Evolutionary conservation across 164 flowering plant species (phyloP), one percentile per base, ranked within the genome.

Genomic region (Euptelea pleiosperma): DNA sequence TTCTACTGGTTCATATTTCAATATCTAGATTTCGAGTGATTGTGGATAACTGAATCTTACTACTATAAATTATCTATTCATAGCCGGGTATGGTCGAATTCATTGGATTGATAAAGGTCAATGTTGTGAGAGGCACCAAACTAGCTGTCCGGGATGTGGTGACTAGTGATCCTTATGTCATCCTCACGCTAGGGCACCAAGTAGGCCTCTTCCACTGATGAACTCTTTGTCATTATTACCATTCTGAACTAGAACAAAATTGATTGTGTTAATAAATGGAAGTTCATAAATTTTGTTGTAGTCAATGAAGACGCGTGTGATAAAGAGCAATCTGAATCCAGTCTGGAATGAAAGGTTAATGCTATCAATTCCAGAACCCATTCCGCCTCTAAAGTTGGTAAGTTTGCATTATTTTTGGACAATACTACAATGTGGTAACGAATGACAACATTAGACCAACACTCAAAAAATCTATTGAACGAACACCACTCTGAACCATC

Each of bases 61-160:
- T 52, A 29, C 34, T 43, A 39, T 22, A 22, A n/a, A 25, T 52
- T 37, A 52, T 40, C n/a, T 51, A 47, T 69, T 53, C 68, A 63
- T 65, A 92, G 96, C 85, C 84, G 50, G 96, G 97, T 30, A 93
- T 93, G 98, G 73, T 87, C 15, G 98, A 90, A 66, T 93, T 90
- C 67, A 75, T 87, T 39, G 98, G 98, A 28, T 60, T 93, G 77
- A 78, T 93, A 57, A 90, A 87, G 75, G 96, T 90, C 59, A 86
- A 83, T 66, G 85, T 87, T 44, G 88, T 90, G 0, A 77, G 60
- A 80, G 98, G 98, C 53, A 93, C 92, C 53, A 86, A 90, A 71
- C 74, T 90, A 48, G 98, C 87, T 52, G 59, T 83, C 11, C 77
- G 98, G 19, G 97, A 90, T 69, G 72, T 93, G 61, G 58, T 87